Evolutionary conservation across 129 eudicot genomes (phyloP).

Genomic region (Tanacetum coccineum): DNA sequence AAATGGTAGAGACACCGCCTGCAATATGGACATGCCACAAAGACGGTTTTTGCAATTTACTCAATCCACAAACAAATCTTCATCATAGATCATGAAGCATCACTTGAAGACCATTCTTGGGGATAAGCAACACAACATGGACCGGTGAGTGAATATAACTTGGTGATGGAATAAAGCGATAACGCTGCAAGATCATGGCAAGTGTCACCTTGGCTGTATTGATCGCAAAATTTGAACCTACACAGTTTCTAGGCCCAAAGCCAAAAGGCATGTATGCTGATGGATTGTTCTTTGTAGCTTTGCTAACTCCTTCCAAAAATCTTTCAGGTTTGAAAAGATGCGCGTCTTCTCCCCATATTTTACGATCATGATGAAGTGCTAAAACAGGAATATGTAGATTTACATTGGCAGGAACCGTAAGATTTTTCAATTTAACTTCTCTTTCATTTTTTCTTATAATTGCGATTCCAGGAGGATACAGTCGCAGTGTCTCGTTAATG

Average conservation of each 20-base stretch:
- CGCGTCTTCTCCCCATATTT: conserved; percentile 59
- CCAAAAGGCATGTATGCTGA: conserved; percentile 49
- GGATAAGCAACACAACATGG: conserved; percentile 28
- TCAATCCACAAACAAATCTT: background rate
- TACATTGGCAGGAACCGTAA: conserved; percentile 28
- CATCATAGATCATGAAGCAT: conserved; percentile 28
- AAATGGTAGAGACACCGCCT: too few species aligned
- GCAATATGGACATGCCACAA: too few species aligned
- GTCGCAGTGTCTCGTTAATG: conserved; percentile 47
- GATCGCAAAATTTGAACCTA: conserved; percentile 39
- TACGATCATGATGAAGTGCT: conserved; percentile 45
- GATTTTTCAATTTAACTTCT: conserved; percentile 30
- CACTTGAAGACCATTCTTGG: conserved; percentile 43
- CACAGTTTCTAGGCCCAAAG: conserved; percentile 44
- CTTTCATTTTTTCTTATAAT: conserved; percentile 23
- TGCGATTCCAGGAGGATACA: conserved; percentile 43
- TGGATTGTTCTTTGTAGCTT: conserved; percentile 49
- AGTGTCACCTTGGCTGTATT: conserved; percentile 41
- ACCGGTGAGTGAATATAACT: conserved; percentile 33
- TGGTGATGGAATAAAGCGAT: conserved; percentile 32
- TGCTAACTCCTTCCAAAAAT: conserved; percentile 42
- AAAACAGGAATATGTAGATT: conserved; percentile 37
- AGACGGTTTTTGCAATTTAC: too few species aligned
- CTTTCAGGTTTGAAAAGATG: conserved; percentile 51
- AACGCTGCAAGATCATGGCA: conserved; percentile 45